These are phyloP conservation scores for Yamadazyma sp. DNA, from an alignment of 805 yeast genomes.

Conservation along the genomic window DNA sequence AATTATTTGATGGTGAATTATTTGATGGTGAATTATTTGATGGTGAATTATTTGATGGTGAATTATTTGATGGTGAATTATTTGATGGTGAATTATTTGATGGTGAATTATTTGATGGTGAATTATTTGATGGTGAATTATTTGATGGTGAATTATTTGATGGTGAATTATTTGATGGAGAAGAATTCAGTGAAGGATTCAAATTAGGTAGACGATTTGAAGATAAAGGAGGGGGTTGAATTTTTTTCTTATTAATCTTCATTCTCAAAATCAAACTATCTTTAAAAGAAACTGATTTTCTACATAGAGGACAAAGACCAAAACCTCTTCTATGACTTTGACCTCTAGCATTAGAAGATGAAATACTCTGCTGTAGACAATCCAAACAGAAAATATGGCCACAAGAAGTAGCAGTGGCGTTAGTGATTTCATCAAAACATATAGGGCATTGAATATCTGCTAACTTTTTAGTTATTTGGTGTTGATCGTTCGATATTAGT, in stretches of 20 bases:
- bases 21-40: no score
- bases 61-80: no score
- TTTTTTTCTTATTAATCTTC: constrained; percentile 14
- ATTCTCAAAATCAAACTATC: constrained; percentile 28
- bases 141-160: no score
- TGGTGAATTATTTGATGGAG: no score
- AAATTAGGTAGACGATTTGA: no score
- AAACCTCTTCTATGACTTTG: constrained; percentile 35
- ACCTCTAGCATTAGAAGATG: constrained; percentile 41
- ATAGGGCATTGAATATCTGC: constrained; percentile 41
- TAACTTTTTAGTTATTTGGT: constrained; percentile 25
- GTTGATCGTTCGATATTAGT: constrained; percentile 24
- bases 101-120: no score
- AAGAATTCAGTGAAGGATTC: no score
- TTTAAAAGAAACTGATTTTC: constrained; percentile 36
- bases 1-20: no score
- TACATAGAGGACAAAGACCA: constrained; percentile 44
- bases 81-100: no score
- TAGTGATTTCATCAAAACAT: constrained; percentile 39
- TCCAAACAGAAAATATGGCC: constrained; percentile 44
- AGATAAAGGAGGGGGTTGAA: constrained; percentile 9
- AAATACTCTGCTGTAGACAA: constrained; percentile 38
- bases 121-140: no score
- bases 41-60: no score
- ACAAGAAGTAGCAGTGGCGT: constrained; percentile 40